These are phyloP conservation scores for Nakataea oryzae DNA, from an alignment of 2,329 filamentous ascomycete species.

Conservation along the genomic window DNA sequence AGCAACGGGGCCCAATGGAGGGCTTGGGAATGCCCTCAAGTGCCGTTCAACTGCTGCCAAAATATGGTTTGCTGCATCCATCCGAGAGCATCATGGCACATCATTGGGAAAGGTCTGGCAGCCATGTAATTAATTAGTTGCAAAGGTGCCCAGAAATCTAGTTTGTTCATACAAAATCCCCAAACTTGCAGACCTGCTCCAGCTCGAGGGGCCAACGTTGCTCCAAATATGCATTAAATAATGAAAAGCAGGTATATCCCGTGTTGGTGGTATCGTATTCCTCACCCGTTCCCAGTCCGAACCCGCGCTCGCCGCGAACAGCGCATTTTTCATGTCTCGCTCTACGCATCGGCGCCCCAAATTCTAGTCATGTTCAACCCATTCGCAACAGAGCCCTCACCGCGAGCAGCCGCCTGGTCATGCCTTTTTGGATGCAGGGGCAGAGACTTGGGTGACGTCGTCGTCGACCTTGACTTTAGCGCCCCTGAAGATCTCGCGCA, in stretches of 20 bases:
- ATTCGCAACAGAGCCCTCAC: too few species aligned
- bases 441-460: not conserved
- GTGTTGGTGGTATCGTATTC: not conserved
- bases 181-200: not conserved
- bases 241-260: not conserved
- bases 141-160: not conserved
- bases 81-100: too few species aligned
- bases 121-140: too few species aligned
- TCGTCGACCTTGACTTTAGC: slow-evolving; percentile 13
- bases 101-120: too few species aligned
- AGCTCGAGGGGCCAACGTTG: not conserved
- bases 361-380: not conserved
- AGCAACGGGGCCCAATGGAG: too few species aligned
- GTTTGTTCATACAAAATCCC: not conserved
- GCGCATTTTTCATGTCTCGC: too few species aligned
- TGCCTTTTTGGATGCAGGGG: not conserved
- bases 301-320: too few species aligned
- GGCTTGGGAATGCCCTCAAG: too few species aligned
- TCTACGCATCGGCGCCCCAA: too few species aligned
- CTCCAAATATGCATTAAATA: not conserved
- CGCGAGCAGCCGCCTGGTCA: not conserved
- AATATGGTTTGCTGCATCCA: too few species aligned
- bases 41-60: too few species aligned
- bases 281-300: not conserved
- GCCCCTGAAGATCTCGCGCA: slow-evolving; percentile 24